Conservation (phyloP, 805 yeast genomes). For the Starmerella tilneyi region DNA sequence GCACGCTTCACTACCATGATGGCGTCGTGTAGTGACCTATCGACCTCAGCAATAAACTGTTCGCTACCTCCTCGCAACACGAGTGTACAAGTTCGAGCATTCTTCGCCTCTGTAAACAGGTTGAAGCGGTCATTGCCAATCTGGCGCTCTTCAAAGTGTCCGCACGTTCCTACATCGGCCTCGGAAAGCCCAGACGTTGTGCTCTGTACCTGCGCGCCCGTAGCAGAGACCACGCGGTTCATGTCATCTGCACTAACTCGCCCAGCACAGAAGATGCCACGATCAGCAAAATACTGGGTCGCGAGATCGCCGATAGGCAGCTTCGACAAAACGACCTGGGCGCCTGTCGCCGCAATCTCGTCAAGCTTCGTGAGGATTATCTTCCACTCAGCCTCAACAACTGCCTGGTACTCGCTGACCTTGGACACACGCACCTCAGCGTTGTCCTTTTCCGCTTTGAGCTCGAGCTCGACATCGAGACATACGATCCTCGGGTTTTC, state of each 20-base stretch:
- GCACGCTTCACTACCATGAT: slow-evolving; percentile 97
- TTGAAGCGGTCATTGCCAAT: slow-evolving; percentile 94
- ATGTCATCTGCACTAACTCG: slow-evolving; percentile 81
- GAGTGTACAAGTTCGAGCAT: slow-evolving; percentile 86
- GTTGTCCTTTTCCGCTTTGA: slow-evolving; percentile 96
- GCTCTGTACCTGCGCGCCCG: slow-evolving; percentile 82
- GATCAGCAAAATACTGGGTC: slow-evolving; percentile 96
- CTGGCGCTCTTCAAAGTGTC: slow-evolving; percentile 79
- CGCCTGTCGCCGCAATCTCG: slow-evolving; percentile 74
- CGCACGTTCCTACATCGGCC: slow-evolving; percentile 77
- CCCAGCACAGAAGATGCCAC: slow-evolving; percentile 95
- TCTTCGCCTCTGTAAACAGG: slow-evolving; percentile 83
- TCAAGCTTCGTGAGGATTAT: slow-evolving; percentile 78
- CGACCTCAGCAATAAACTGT: slow-evolving; percentile 96
- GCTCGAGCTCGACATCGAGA: slow-evolving; percentile 85
- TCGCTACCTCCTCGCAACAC: slow-evolving; percentile 96
- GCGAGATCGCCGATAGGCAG: slow-evolving; percentile 97
- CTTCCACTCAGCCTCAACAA: slow-evolving; percentile 99
- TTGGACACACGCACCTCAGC: slow-evolving; percentile 96
- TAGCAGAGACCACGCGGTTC: slow-evolving; percentile 86
- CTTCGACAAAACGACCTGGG: slow-evolving; percentile 83
- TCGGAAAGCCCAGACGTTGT: slow-evolving; percentile 50
- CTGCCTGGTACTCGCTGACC: slow-evolving; percentile 86
- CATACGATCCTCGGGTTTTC: slow-evolving; percentile 68
- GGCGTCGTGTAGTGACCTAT: slow-evolving; percentile 94